Evolutionary conservation across 495 filamentous ascomycete genomes (phyloP).

Genomic region (Lophiotrema nucula): DNA sequence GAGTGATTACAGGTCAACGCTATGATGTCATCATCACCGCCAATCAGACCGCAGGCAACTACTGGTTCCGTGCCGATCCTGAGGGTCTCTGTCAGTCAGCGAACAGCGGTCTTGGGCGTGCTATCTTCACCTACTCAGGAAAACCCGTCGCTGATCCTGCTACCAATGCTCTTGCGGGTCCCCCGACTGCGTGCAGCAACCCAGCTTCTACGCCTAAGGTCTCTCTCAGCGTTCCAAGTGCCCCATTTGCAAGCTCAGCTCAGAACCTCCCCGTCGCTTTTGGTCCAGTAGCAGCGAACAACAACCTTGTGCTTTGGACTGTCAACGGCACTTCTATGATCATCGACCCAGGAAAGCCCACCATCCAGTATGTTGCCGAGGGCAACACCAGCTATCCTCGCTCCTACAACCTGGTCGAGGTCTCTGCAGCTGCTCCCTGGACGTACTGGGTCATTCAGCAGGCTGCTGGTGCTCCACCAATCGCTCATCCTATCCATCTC

Average conservation of each 20-base stretch:
- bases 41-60: slow-evolving; percentile 37
- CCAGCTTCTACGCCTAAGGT: slow-evolving; percentile 14
- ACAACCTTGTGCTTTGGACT: slow-evolving; percentile 39
- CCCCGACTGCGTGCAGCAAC: slow-evolving; percentile 20
- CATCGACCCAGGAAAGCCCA: slow-evolving; percentile 38
- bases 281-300: slow-evolving; percentile 29
- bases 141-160: slow-evolving; percentile 20
- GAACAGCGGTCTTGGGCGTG: slow-evolving; percentile 11
- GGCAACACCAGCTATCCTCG: slow-evolving; percentile 36
- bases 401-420: slow-evolving; percentile 35
- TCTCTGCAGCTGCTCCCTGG: slow-evolving; percentile 34
- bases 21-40: slow-evolving; percentile 44
- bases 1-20: slow-evolving; percentile 33
- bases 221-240: slow-evolving; percentile 32
- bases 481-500: slow-evolving; percentile 42
- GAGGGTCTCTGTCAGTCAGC: slow-evolving; percentile 21
- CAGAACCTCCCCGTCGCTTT: slow-evolving; percentile 36
- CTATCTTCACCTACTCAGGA: slow-evolving; percentile 25
- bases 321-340: slow-evolving; percentile 42
- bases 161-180: slow-evolving; percentile 1
- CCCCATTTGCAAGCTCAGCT: slow-evolving; percentile 25
- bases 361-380: slow-evolving; percentile 37
- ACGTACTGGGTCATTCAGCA: slow-evolving; percentile 45
- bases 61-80: slow-evolving; percentile 43
- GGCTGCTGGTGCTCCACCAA: slow-evolving; percentile 24